phyloP scores from a whole-genome alignment of 2,329 filamentous ascomycete species.

The Acrocalymma vagum region DNA sequence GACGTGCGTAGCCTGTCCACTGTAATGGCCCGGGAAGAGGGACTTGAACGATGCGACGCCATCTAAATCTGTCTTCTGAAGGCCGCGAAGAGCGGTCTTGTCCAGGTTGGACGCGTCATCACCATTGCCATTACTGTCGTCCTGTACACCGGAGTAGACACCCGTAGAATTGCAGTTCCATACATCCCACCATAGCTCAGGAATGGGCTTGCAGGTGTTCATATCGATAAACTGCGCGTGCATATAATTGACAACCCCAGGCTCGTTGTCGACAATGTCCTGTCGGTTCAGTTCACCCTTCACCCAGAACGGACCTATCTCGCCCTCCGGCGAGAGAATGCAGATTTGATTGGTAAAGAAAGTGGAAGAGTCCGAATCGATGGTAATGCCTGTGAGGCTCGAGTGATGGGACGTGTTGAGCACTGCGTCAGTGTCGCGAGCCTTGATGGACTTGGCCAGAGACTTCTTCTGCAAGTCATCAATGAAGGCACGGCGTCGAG shows the following conservation, averaged over 20 bases:
- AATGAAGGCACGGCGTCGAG: too few species aligned
- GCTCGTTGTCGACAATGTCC: constrained; percentile 55
- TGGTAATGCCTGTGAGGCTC: constrained; percentile 18
- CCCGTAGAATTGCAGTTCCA: constrained; percentile 51
- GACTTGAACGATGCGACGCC: constrained; percentile 57
- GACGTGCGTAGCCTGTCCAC: constrained; percentile 12
- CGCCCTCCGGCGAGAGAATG: constrained; percentile 30
- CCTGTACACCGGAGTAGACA: constrained; percentile 1
- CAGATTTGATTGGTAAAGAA: constrained; percentile 30
- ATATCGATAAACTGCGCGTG: constrained; percentile 62
- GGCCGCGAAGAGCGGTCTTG: neutral
- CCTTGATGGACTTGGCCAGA: too few species aligned
- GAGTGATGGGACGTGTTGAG: constrained; percentile 32
- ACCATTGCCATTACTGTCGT: neutral
- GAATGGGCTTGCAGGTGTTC: constrained; percentile 59
- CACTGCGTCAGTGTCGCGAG: constrained; percentile 24
- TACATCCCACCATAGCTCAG: constrained; percentile 58
- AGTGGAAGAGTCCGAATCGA: constrained; percentile 21
- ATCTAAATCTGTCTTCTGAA: constrained; percentile 53
- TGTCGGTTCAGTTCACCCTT: constrained; percentile 58
- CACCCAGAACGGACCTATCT: constrained; percentile 51
- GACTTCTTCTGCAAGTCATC: too few species aligned
- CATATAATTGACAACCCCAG: constrained; percentile 55
- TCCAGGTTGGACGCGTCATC: too few species aligned
- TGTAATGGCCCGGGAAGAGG: constrained; percentile 50